A percentile compares a stretch with the other conserved stretches of the same genome.
Conservation (phyloP, 805 yeast genomes). For the Priceomyces castillae region DNA sequence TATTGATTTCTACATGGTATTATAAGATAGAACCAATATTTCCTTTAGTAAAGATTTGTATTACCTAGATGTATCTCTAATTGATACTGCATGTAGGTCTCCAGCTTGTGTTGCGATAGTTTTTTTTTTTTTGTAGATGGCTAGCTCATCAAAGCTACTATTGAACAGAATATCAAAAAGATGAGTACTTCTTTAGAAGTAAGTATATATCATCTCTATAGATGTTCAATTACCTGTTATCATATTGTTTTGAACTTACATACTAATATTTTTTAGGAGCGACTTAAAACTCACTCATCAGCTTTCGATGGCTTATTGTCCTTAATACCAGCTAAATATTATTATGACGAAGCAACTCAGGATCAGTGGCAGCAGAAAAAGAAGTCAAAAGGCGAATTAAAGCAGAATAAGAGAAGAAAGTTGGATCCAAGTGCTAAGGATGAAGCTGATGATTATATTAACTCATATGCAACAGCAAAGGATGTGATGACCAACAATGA, state of each 20-base stretch:
- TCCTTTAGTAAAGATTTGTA: too few species aligned
- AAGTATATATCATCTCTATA: constrained; percentile 34
- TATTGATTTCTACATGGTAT: too few species aligned
- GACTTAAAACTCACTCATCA: constrained; percentile 71
- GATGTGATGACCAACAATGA: constrained; percentile 58
- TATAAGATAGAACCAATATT: too few species aligned
- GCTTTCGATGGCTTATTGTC: constrained; percentile 89
- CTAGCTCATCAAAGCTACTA: background rate
- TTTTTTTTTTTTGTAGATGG: background rate
- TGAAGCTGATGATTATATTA: constrained; percentile 41
- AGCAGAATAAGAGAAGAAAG: constrained; percentile 62
- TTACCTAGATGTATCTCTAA: too few species aligned
- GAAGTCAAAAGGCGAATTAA: constrained; percentile 62
- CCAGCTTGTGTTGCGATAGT: constrained; percentile 4
- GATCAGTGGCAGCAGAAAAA: constrained; percentile 90
- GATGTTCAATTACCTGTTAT: too few species aligned
- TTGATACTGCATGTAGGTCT: background rate
- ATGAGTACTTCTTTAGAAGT: constrained; percentile 64
- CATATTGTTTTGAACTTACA: background rate
- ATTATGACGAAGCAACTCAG: constrained; percentile 85
- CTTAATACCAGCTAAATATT: constrained; percentile 89
- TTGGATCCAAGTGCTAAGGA: constrained; percentile 63
- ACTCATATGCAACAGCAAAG: constrained; percentile 51
- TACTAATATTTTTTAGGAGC: constrained; percentile 45
- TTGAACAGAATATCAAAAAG: background rate